Evolutionary conservation across 2,329 filamentous ascomycete genomes (phyloP), one percentile per base, ranked within the genome.

Genomic region (Graphium sp.): DNA sequence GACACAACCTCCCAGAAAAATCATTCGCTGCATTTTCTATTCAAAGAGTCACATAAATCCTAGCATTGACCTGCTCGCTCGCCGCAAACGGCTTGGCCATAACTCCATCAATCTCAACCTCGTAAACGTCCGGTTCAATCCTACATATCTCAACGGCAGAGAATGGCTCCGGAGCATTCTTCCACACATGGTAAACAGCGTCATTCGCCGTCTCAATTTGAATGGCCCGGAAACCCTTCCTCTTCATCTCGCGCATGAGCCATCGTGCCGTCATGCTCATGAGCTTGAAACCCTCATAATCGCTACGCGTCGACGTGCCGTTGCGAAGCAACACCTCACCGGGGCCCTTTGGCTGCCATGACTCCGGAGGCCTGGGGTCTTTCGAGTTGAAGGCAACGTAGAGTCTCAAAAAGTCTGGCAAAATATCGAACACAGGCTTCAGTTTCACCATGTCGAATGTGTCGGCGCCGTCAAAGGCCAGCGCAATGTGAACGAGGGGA

Each of bases 401-500:
- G 1, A 33, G 14, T 17, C 36, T 20, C 10, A 24, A 13, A 21
- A 38, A 22, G 10, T 22, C 10, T 12, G 36, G 36, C 9, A 37
- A 25, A 3, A 19, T 13, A 2, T 9, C 21, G 13, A 35, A 11
- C 11, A 38, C 9, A 1, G 21, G 28, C 4, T 5, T 17, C 31
- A 37, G 29, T 15, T 32, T 31, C 7, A 31, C 26, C 12, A 18
- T 12, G 27, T 43, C 35, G 13, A 40, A 28, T 2, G 32, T 15
- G 5, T 35, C 22, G 26, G 35, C 29, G 22, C 35, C 37, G 30
- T 49, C 46, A 28, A 41, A 46, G 4, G 43, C 37, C 12, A 48
- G 34, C 2, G 44, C 45, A 14, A 49, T 29, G 7, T 40, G 45
- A 2, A 45, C 44, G 7, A 47, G 37, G 1, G 44, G 44, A 26